phyloP scores from a whole-genome alignment of 768 basidiomycete species.

The Leucocoprinus leucothites region DNA sequence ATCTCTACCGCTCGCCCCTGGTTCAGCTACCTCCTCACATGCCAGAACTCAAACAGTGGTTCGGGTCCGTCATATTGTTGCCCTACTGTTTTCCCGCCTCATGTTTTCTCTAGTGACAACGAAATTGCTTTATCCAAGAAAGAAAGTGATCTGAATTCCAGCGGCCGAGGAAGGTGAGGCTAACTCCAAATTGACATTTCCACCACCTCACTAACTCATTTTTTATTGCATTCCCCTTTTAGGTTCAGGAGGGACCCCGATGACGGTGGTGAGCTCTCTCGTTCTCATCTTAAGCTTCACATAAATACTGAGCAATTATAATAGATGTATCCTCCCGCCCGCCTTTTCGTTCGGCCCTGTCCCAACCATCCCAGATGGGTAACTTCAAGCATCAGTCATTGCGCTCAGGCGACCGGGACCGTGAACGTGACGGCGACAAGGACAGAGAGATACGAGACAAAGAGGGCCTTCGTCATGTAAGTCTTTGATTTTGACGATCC shows the following conservation, averaged over 20 bases:
- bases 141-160: conserved; percentile 60
- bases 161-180: conserved; percentile 50
- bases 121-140: conserved; percentile 66
- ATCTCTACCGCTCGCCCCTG: conserved; percentile 70
- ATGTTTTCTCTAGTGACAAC: conserved; percentile 45
- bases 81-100: conserved; percentile 23
- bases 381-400: conserved; percentile 89
- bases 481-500: conserved; percentile 23
- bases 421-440: conserved; percentile 45
- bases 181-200: conserved; percentile 1
- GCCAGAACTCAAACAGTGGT: conserved; percentile 85
- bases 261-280: conserved; percentile 53
- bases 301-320: conserved; percentile 10
- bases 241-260: conserved; percentile 79
- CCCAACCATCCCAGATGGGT: conserved; percentile 90
- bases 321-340: conserved; percentile 51
- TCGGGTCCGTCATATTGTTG: conserved; percentile 58
- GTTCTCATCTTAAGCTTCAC: background rate
- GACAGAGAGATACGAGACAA: conserved; percentile 66
- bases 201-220: conserved; percentile 11
- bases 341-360: conserved; percentile 66
- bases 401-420: conserved; percentile 61
- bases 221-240: conserved; percentile 15
- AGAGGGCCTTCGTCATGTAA: conserved; percentile 75
- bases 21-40: conserved; percentile 69